Evolutionary conservation across 2,329 filamentous ascomycete genomes (phyloP).

Genomic region (Epichloe scottii): DNA sequence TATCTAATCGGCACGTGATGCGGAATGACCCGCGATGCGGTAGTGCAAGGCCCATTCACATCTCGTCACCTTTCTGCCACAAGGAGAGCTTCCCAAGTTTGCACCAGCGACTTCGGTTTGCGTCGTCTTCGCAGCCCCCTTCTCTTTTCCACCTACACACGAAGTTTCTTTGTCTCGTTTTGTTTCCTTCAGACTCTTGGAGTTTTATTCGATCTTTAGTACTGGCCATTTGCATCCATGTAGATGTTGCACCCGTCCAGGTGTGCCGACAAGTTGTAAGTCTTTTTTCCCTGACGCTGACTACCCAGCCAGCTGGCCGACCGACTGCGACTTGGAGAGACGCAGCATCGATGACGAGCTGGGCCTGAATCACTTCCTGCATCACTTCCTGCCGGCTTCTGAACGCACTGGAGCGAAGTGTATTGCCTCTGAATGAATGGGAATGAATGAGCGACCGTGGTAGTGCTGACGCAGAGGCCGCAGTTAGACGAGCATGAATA

Average conservation of each 20-base stretch:
- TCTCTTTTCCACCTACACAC: background rate
- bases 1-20: constrained; percentile 24
- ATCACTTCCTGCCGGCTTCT: background rate
- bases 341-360: background rate
- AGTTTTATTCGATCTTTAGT: background rate
- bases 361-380: no score
- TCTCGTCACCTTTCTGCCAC: constrained; percentile 17
- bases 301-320: constrained; percentile 1
- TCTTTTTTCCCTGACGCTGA: constrained; percentile 8
- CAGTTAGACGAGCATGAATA: constrained; percentile 30
- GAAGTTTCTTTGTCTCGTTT: background rate
- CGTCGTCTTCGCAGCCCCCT: constrained; percentile 6
- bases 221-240: constrained; percentile 19
- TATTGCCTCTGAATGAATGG: background rate
- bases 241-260: constrained; percentile 20
- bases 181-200: background rate
- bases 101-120: constrained; percentile 12
- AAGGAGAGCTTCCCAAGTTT: constrained; percentile 25
- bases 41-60: constrained; percentile 16
- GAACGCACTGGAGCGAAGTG: background rate
- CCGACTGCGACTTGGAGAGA: background rate
- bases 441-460: constrained; percentile 8
- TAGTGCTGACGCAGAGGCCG: constrained; percentile 3
- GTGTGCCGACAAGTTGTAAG: constrained; percentile 24
- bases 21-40: constrained; percentile 17